Percentiles rank a stretch among this genome's conserved stretches.
Conservation (phyloP, 495 filamentous ascomycete genomes). For the Tricharina praecox region DNA sequence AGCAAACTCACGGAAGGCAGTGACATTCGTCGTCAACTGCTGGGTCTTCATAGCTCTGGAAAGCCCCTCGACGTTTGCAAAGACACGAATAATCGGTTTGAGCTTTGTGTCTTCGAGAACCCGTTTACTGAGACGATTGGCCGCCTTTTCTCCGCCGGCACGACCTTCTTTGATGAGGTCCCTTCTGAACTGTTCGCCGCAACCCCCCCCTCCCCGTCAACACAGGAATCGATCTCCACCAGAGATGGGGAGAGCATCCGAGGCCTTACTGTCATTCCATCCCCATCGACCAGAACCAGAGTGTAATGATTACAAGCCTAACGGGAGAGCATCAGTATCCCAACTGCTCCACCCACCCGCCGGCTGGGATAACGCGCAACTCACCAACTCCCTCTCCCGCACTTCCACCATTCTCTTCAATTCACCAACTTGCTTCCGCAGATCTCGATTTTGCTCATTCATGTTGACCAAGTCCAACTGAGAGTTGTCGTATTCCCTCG, state of each 20-base stretch:
- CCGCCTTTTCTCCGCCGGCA: conserved; percentile 19
- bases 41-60: conserved; percentile 10
- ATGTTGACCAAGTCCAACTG: conserved; percentile 10
- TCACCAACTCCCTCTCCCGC: not conserved
- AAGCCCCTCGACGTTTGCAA: conserved; percentile 20
- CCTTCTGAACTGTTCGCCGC: conserved; percentile 20
- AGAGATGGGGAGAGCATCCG: not conserved
- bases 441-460: not conserved
- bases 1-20: conserved; percentile 23
- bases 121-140: conserved; percentile 1
- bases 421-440: not conserved
- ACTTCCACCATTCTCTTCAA: not conserved
- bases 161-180: conserved; percentile 21
- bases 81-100: conserved; percentile 15
- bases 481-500: conserved; percentile 8
- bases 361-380: not conserved
- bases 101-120: not conserved
- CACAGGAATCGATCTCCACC: conserved; percentile 5
- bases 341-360: not conserved
- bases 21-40: conserved; percentile 14
- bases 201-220: too few species aligned
- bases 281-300: conserved; percentile 24
- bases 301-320: conserved; percentile 13
- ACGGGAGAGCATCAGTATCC: not conserved
- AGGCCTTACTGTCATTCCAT: conserved; percentile 24